phyloP scores from a whole-genome alignment of 768 basidiomycete genomes.

The Leccinum longicurvipes region DNA sequence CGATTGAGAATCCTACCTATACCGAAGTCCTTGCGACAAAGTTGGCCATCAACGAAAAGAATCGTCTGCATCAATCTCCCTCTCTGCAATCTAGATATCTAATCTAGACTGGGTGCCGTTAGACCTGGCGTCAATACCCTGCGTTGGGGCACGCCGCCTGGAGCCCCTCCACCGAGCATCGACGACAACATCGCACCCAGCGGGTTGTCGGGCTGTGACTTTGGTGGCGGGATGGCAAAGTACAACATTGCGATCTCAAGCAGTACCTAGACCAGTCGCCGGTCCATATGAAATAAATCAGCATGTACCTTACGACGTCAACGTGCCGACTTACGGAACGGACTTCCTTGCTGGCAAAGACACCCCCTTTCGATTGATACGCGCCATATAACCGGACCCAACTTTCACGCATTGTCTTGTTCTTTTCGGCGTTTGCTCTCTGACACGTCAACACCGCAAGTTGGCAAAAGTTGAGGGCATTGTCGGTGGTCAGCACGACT shows the following conservation, averaged over 20 bases:
- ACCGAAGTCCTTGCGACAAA: conserved; percentile 9
- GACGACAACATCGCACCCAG: conserved; percentile 87
- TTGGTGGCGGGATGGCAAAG: conserved; percentile 84
- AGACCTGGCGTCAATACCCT: conserved; percentile 31
- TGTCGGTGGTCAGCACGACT: conserved; percentile 70
- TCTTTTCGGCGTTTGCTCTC: conserved; percentile 76
- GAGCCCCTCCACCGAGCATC: conserved; percentile 72
- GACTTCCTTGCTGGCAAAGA: conserved; percentile 58
- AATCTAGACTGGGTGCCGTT: conserved; percentile 28
- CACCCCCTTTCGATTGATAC: conserved; percentile 70
- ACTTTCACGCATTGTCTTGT: conserved; percentile 68
- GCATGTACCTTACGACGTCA: background rate
- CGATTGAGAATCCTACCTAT: conserved; percentile 1
- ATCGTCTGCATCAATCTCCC: background rate
- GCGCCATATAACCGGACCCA: conserved; percentile 86
- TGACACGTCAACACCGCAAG: conserved; percentile 88
- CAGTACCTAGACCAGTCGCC: conserved; percentile 50
- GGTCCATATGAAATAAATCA: background rate
- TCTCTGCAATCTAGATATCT: background rate
- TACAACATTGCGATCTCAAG: conserved; percentile 69
- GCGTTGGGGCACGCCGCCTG: conserved; percentile 28
- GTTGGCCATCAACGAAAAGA: conserved; percentile 10
- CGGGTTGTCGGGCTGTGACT: conserved; percentile 69
- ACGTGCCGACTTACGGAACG: conserved; percentile 50
- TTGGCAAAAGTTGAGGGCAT: conserved; percentile 84